Evolutionary conservation across 306 rosid genomes (phyloP).

Genomic region (cucumber (Cucumis sativus)): Cucumber_9930_V3 NC_026656.2:19556001-19556500

Average conservation of each 20-base stretch:
- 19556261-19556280: neutral
- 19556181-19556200: neutral
- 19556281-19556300: neutral
- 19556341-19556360: neutral
- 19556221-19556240: neutral
- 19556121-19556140: neutral
- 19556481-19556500: neutral
- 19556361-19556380: neutral
- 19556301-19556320: neutral
- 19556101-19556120: neutral
- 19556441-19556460: neutral
- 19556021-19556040: neutral
- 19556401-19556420: neutral
- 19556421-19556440: neutral
- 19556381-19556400: neutral
- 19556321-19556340: neutral
- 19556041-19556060: neutral
- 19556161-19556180: neutral
- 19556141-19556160: neutral
- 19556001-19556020: neutral
- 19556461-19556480: neutral
- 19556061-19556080: neutral
- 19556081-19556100: no score
- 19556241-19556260: neutral
- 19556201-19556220: neutral